Percentiles rank a stretch among this genome's conserved stretches.
These are phyloP conservation scores for Colletotrichum tanaceti DNA, from an alignment of 2,329 filamentous ascomycete genomes.

Conservation along the genomic window DNA sequence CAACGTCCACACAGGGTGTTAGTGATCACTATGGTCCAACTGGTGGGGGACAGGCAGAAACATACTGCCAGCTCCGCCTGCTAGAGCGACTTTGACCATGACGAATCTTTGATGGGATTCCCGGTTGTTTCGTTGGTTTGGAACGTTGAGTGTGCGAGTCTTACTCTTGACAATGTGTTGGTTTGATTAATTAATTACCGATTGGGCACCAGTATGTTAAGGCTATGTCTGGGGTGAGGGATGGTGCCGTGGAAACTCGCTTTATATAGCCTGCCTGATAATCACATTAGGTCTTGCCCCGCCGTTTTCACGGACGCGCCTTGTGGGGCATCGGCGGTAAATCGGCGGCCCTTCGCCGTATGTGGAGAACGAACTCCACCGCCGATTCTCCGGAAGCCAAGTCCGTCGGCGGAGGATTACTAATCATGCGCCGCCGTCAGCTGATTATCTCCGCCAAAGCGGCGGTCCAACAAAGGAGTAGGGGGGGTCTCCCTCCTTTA, in stretches of 20 bases:
- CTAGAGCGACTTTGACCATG: slow-evolving; percentile 45
- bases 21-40: neutral
- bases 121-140: neutral
- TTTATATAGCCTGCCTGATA: neutral
- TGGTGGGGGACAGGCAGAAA: fast-evolving
- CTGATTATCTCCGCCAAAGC: slow-evolving; percentile 25
- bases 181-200: no score
- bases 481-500: neutral
- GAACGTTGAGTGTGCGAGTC: no score
- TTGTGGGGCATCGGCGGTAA: no score
- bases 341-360: no score
- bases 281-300: neutral
- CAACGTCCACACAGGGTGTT: slow-evolving; percentile 56
- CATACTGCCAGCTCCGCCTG: slow-evolving; percentile 43
- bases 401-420: slow-evolving; percentile 19
- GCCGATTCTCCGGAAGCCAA: slow-evolving; percentile 12
- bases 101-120: neutral
- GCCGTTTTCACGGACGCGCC: neutral
- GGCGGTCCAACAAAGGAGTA: slow-evolving; percentile 26
- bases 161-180: neutral
- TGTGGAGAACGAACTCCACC: neutral
- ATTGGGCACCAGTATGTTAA: no score
- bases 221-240: no score
- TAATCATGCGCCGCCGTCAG: slow-evolving; percentile 16
- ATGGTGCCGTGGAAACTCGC: neutral